phyloP scores from a whole-genome alignment of 495 filamentous ascomycete species.

The Schizothecium vesticola region DNA sequence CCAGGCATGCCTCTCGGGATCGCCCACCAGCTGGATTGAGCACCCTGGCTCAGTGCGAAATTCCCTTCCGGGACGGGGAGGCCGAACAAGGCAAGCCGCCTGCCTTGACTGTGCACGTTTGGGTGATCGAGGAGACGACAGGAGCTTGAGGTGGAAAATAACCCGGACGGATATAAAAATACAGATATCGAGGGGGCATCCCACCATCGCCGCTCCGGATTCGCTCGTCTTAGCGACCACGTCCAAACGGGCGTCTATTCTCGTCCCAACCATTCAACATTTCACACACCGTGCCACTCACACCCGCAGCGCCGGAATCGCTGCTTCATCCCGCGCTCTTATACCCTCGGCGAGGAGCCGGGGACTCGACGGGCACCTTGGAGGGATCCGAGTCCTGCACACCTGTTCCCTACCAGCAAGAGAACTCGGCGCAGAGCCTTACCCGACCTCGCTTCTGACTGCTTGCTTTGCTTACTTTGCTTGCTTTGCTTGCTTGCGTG shows the following conservation, averaged over 20 bases:
- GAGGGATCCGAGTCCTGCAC: not conserved
- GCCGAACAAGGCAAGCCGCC: not conserved
- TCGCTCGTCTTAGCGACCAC: slow-evolving; percentile 17
- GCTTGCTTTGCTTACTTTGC: not conserved
- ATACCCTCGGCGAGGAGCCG: slow-evolving; percentile 11
- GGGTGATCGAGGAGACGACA: not conserved
- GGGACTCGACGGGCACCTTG: not conserved
- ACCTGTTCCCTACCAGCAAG: not conserved
- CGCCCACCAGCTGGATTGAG: not conserved
- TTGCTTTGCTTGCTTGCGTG: not conserved
- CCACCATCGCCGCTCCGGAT: slow-evolving; percentile 16
- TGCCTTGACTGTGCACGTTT: not conserved
- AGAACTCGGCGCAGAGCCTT: not conserved
- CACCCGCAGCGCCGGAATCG: slow-evolving; percentile 5
- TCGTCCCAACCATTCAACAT: not conserved
- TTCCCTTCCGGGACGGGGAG: not conserved
- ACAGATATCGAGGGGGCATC: not conserved
- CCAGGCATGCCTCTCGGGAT: not conserved
- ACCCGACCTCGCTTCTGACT: slow-evolving; percentile 1
- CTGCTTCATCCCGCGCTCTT: slow-evolving; percentile 11
- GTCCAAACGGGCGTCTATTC: slow-evolving; percentile 11
- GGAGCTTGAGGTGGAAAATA: not conserved
- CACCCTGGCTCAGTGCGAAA: not conserved
- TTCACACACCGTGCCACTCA: not conserved
- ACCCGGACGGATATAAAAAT: not conserved